These are phyloP conservation scores for Picea engelmannii DNA, from an alignment of 83 land plant species.

Conservation along the genomic window DNA sequence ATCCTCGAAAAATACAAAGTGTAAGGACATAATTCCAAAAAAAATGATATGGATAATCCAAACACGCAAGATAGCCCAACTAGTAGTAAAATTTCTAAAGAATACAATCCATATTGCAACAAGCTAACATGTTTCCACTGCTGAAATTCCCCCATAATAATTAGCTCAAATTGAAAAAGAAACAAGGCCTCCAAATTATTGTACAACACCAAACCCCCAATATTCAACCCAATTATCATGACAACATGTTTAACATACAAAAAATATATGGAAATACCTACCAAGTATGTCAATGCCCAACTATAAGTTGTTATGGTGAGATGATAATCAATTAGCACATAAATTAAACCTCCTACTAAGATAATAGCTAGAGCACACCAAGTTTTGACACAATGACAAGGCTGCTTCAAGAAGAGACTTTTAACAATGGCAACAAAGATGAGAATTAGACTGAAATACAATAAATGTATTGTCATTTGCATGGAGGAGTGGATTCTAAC, in stretches of 20 bases:
- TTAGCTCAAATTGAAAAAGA: conserved; percentile 50
- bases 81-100: conserved; percentile 38
- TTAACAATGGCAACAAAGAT: conserved; percentile 54
- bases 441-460: conserved; percentile 51
- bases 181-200: conserved; percentile 57
- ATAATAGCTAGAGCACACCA: conserved; percentile 45
- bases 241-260: conserved; percentile 58
- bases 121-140: conserved; percentile 20
- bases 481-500: conserved; percentile 36
- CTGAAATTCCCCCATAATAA: conserved; percentile 44
- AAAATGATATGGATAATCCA: conserved; percentile 52
- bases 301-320: conserved; percentile 36
- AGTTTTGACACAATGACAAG: conserved; percentile 41
- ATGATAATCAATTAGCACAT: conserved; percentile 47
- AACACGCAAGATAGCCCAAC: conserved; percentile 44
- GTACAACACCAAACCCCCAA: conserved; percentile 56
- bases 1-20: too few relatives aligned
- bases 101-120: conserved; percentile 20
- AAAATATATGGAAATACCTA: conserved; percentile 53
- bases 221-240: conserved; percentile 48
- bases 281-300: conserved; percentile 51
- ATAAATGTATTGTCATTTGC: conserved; percentile 61
- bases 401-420: conserved; percentile 44
- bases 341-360: conserved; percentile 37
- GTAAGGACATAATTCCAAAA: not conserved